phyloP scores from a whole-genome alignment of 805 yeast species.

The Saccharomyces jurei region DNA sequence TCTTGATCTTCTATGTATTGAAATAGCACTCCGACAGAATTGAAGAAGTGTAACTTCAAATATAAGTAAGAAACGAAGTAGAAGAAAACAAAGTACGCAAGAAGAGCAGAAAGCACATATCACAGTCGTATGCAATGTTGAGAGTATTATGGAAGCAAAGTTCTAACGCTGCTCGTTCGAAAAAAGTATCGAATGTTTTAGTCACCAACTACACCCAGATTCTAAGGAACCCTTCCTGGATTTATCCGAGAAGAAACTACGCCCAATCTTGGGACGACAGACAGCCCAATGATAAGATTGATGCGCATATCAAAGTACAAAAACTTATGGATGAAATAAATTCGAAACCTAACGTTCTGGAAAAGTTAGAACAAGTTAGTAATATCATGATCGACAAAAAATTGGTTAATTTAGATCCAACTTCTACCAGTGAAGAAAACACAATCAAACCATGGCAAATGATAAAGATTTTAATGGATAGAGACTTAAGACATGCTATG shows the following conservation, averaged over 20 bases:
- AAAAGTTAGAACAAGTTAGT: constrained; percentile 14
- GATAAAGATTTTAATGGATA: constrained; percentile 22
- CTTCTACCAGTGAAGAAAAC: constrained; percentile 8
- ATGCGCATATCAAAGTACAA: constrained; percentile 24
- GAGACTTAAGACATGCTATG: constrained; percentile 22
- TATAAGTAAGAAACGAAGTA: not conserved
- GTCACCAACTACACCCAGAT: not conserved
- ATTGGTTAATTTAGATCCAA: constrained; percentile 11
- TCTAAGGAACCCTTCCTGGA: not conserved
- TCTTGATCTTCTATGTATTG: not conserved
- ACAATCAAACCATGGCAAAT: constrained; percentile 17
- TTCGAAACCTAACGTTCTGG: constrained; percentile 15
- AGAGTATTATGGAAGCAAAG: not conserved
- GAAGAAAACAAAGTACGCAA: too few species aligned
- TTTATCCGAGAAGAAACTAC: constrained; percentile 7
- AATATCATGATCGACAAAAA: constrained; percentile 18
- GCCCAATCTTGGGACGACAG: constrained; percentile 25
- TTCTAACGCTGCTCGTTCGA: not conserved
- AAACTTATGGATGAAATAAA: constrained; percentile 19
- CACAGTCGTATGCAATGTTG: not conserved
- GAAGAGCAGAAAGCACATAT: not conserved
- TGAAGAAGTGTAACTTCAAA: not conserved
- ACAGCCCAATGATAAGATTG: constrained; percentile 15
- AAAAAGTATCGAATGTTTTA: not conserved
- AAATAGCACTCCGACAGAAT: not conserved